Conservation (phyloP, 176 grass and related monocot species). For the Bromus sterilis region DNA sequence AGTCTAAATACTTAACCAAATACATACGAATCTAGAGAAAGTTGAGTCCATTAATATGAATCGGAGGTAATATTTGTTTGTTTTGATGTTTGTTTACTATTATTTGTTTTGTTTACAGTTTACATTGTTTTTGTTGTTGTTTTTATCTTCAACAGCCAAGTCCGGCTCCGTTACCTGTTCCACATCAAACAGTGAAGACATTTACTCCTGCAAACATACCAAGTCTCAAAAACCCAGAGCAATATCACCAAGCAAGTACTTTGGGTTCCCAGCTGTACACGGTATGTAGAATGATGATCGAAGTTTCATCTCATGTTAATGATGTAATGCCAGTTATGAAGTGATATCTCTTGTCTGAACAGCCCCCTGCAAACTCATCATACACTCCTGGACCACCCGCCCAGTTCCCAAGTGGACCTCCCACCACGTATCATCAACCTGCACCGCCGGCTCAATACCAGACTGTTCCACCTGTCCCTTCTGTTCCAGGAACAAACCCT, state of each 20-base stretch:
- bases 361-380: slow-evolving; percentile 32
- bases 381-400: slow-evolving; percentile 21
- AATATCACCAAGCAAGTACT: slow-evolving; percentile 82
- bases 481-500: slow-evolving; percentile 31
- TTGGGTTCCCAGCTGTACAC: slow-evolving; percentile 86
- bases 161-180: slow-evolving; percentile 19
- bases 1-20: no score
- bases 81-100: neutral
- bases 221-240: slow-evolving; percentile 76
- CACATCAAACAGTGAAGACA: slow-evolving; percentile 47
- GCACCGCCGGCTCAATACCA: slow-evolving; percentile 46
- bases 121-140: neutral
- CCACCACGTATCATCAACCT: slow-evolving; percentile 45
- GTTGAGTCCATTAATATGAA: no score
- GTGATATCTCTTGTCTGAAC: slow-evolving; percentile 15
- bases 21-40: no score
- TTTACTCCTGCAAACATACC: slow-evolving; percentile 65
- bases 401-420: slow-evolving; percentile 25
- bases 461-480: slow-evolving; percentile 26
- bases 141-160: slow-evolving; percentile 34
- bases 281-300: slow-evolving; percentile 40
- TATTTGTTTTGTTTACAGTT: neutral
- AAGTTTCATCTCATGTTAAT: slow-evolving; percentile 13
- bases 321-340: neutral
- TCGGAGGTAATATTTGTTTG: neutral